Evolutionary conservation across 345 rosid species (phyloP), one percentile per base, ranked within the genome.

Genomic region (Salix suchowensis): DNA sequence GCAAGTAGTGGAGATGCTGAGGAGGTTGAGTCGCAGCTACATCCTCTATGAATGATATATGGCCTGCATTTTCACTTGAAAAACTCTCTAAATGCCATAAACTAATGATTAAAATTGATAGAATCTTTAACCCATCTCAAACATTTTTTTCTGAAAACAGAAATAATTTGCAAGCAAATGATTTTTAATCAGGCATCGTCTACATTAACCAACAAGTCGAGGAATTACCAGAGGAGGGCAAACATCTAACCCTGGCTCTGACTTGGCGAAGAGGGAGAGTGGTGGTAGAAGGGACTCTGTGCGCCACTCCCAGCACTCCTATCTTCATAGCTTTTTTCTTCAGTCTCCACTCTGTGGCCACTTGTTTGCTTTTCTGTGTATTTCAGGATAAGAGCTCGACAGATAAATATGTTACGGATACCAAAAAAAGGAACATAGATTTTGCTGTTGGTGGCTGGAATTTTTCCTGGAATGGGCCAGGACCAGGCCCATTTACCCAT

Each of bases 11-110:
- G 75, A 93, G 96, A 86, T 91, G 86, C 81, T 82, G 67, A 23
- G 94, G 94, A 82, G 93, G 96, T 77, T 88, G 84, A 61, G 93
- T 80, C 24, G 77, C 92, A 71, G 94, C 96, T 26, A 91, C 82
- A 80, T 90, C 92, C 84, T 90, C 88, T 78, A 91, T 86, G 84
- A 93, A 93, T 50, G 92, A 88, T 61, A 88, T 71, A 78, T 89
- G 96, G 40, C 84, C 94, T 90, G 89, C 86, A 82, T 76, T 82
- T 24, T 26, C 9, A 44, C n/a, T 32, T 44, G 32, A 74, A 64
- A 8, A 79, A 67, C 72, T 6, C 11, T 55, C 65, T 55, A 48
- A 78, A 64, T 66, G 79, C 67, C 18, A 46, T 12, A 46, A 46
- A 46, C 16, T 46, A 46, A 16, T 11, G 4, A 46, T 46, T 46